Conservation (phyloP, 163 green algal species). For the Coccomyxa subellipsoidea region DNA sequence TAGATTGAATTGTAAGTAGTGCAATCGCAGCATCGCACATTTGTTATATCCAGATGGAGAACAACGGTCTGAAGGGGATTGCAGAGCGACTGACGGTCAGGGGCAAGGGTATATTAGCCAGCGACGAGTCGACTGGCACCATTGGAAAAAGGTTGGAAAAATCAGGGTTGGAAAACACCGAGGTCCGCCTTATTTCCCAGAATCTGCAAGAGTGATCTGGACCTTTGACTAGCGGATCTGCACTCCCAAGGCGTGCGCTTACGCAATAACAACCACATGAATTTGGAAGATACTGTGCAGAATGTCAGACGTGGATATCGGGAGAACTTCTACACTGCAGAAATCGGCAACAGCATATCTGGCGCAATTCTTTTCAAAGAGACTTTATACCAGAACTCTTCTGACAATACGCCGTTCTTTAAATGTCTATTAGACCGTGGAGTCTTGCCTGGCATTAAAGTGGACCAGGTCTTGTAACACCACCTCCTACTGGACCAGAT, state of each 20-base stretch:
- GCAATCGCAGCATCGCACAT: neutral
- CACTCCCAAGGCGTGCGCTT: neutral
- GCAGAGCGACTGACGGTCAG: conserved; percentile 38
- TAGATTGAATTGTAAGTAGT: neutral
- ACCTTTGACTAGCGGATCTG: neutral
- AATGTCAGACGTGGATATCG: conserved; percentile 65
- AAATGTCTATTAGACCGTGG: conserved; percentile 58
- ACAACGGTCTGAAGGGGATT: conserved; percentile 8
- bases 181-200: conserved; percentile 41
- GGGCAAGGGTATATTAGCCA: conserved; percentile 72
- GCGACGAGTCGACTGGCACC: conserved; percentile 73
- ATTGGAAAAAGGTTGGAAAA: conserved; percentile 89
- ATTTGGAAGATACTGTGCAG: conserved; percentile 20
- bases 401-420: conserved; percentile 65
- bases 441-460: conserved; percentile 78
- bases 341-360: conserved; percentile 42
- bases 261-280: neutral
- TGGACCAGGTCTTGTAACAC: conserved; percentile 83
- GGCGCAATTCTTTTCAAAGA: conserved; percentile 86
- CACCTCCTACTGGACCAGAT: too few species aligned
- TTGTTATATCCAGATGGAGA: neutral
- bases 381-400: conserved; percentile 57
- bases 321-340: conserved; percentile 66
- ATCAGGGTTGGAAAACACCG: conserved; percentile 81
- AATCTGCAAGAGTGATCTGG: neutral